Conservation (phyloP, 78 protist genomes). For the Corallochytrium limacisporum region DNA sequence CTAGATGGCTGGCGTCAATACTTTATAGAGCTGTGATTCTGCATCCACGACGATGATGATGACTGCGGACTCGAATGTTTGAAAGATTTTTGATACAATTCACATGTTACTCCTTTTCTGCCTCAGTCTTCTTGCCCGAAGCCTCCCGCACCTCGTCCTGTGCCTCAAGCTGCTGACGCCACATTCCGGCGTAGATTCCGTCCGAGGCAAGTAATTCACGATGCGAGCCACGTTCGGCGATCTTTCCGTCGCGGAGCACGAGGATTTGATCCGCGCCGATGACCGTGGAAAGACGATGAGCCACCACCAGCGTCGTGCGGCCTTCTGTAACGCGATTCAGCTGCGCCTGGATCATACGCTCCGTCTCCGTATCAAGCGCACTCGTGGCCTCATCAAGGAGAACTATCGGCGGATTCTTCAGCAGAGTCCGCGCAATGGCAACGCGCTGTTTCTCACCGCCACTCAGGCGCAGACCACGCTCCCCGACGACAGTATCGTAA, state of each 20-base stretch:
- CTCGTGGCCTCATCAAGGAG: conserved; percentile 38
- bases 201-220: not conserved
- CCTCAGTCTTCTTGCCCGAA: too few relatives aligned
- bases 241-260: conserved; percentile 13
- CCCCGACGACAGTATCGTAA: conserved; percentile 74
- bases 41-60: too few relatives aligned
- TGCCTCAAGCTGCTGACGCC: not conserved
- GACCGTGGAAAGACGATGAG: conserved; percentile 35
- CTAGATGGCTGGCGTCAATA: too few relatives aligned
- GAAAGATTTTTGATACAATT: too few relatives aligned
- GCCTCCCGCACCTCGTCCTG: conserved; percentile 10
- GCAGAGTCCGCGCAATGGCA: conserved; percentile 63
- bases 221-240: not conserved
- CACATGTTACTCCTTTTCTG: too few relatives aligned
- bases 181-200: conserved; percentile 3
- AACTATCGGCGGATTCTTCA: conserved; percentile 43
- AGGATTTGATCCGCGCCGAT: conserved; percentile 6
- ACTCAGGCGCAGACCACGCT: conserved; percentile 72
- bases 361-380: conserved; percentile 60
- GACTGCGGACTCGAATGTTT: too few relatives aligned
- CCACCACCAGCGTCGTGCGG: conserved; percentile 21
- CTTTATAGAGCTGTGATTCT: too few relatives aligned
- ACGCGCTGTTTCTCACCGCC: conserved; percentile 78
- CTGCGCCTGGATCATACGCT: conserved; percentile 16
- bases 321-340: not conserved